Conservation (phyloP, 257 asterid species). For the Solanum paucissectum region DNA sequence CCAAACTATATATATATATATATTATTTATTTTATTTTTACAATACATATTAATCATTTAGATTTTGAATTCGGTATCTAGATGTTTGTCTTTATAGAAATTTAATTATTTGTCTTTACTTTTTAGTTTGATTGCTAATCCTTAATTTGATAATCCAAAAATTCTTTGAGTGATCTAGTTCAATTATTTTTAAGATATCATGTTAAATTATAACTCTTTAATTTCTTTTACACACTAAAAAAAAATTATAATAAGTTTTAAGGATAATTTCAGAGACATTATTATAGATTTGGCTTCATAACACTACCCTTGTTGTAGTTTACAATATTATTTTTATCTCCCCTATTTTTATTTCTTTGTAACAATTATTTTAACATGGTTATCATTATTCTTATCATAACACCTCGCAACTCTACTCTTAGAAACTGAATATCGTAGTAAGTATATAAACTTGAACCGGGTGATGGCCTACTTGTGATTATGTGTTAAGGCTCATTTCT, state of each 20-base stretch:
- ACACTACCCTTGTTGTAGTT: not conserved
- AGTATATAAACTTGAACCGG: not conserved
- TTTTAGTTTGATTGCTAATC: not conserved
- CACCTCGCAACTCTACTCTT: not conserved
- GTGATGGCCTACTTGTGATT: not conserved
- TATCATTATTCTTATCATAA: not conserved
- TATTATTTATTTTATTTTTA: not conserved
- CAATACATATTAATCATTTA: not conserved
- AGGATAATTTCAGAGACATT: not conserved
- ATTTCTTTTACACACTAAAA: not conserved
- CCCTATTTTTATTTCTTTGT: not conserved
- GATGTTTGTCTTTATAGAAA: not conserved
- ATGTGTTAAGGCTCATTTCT: not conserved
- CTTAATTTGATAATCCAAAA: not conserved
- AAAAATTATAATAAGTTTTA: not conserved
- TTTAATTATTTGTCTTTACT: not conserved
- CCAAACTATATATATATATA: too few relatives aligned
- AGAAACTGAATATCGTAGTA: too few relatives aligned
- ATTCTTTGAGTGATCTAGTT: not conserved
- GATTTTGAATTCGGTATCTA: not conserved
- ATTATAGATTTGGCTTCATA: not conserved
- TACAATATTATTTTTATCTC: not conserved
- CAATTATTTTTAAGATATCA: not conserved
- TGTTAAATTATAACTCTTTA: not conserved
- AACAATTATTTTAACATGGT: not conserved